These are phyloP conservation scores for Fusarium sp. DNA, from an alignment of 2,329 filamentous ascomycete species.

Conservation along the genomic window DNA sequence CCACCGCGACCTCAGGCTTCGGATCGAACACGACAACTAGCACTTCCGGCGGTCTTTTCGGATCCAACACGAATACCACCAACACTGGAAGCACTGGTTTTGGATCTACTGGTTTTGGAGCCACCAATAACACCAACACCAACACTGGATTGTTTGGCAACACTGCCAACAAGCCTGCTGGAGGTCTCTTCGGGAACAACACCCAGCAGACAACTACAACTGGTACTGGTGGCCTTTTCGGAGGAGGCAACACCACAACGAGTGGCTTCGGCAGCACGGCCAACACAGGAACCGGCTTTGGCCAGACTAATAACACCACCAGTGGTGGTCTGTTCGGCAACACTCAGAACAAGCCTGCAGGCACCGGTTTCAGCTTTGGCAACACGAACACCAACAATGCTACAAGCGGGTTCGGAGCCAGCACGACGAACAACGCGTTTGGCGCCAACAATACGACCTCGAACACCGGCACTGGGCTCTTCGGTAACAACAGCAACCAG, in stretches of 20 bases:
- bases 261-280: slow-evolving; percentile 38
- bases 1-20: slow-evolving; percentile 60
- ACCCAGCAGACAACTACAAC: slow-evolving; percentile 39
- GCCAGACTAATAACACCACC: slow-evolving; percentile 51
- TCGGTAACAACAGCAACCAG: slow-evolving; percentile 59
- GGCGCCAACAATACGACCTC: slow-evolving; percentile 53
- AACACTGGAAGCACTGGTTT: slow-evolving; percentile 45
- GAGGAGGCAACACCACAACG: slow-evolving; percentile 41
- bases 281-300: slow-evolving; percentile 57
- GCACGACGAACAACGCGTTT: slow-evolving; percentile 41
- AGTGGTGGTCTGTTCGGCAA: slow-evolving; percentile 61
- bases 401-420: slow-evolving; percentile 49
- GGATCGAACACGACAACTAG: slow-evolving; percentile 58
- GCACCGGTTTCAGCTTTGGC: slow-evolving; percentile 59
- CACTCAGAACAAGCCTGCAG: slow-evolving; percentile 57
- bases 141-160: slow-evolving; percentile 52
- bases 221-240: slow-evolving; percentile 49
- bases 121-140: slow-evolving; percentile 50
- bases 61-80: slow-evolving; percentile 53
- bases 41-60: slow-evolving; percentile 58
- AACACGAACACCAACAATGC: slow-evolving; percentile 56
- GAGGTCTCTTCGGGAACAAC: slow-evolving; percentile 58
- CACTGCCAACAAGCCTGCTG: slow-evolving; percentile 48
- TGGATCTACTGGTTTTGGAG: slow-evolving; percentile 61
- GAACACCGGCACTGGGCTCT: slow-evolving; percentile 55